Conservation (phyloP, 2,329 filamentous ascomycete species). For the Fusarium sp. region DNA sequence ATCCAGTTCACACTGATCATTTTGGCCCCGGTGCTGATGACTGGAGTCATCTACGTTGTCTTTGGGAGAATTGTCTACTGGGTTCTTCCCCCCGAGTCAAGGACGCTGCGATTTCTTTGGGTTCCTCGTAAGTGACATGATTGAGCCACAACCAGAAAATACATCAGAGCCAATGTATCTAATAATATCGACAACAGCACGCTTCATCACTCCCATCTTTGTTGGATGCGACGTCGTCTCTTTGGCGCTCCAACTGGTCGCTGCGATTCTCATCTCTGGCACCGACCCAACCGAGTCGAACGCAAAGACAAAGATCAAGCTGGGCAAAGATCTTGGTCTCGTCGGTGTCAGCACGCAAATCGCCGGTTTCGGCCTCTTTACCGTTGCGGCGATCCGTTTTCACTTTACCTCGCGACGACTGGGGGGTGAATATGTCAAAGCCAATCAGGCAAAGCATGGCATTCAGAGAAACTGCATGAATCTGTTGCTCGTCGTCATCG, state of each 20-base stretch:
- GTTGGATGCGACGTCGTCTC: slow-evolving; percentile 58
- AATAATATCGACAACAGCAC: slow-evolving; percentile 1
- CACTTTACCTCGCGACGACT: slow-evolving; percentile 58
- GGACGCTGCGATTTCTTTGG: slow-evolving; percentile 40
- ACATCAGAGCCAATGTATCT: no score
- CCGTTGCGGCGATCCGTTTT: slow-evolving; percentile 62
- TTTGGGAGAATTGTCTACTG: slow-evolving; percentile 44
- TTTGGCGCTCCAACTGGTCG: slow-evolving; percentile 57
- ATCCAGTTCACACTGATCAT: slow-evolving; percentile 45
- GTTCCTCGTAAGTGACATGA: slow-evolving; percentile 37
- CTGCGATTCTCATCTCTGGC: slow-evolving; percentile 58
- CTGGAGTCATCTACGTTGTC: slow-evolving; percentile 46
- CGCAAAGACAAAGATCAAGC: slow-evolving; percentile 47
- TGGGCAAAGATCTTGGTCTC: slow-evolving; percentile 39
- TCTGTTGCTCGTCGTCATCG: slow-evolving; percentile 30
- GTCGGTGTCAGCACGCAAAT: slow-evolving; percentile 57
- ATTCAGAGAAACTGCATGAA: slow-evolving; percentile 34
- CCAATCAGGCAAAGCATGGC: slow-evolving; percentile 32
- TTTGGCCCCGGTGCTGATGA: slow-evolving; percentile 44
- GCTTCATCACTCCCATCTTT: slow-evolving; percentile 56
- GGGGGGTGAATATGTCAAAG: slow-evolving; percentile 24
- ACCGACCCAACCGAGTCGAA: slow-evolving; percentile 52
- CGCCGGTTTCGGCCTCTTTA: slow-evolving; percentile 63
- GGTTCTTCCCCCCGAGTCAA: slow-evolving; percentile 40
- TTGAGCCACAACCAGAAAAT: neutral